Base-by-base conservation (phyloP, 1,284 basidiomycete species). In the Ceratobasidium sp. region DNA sequence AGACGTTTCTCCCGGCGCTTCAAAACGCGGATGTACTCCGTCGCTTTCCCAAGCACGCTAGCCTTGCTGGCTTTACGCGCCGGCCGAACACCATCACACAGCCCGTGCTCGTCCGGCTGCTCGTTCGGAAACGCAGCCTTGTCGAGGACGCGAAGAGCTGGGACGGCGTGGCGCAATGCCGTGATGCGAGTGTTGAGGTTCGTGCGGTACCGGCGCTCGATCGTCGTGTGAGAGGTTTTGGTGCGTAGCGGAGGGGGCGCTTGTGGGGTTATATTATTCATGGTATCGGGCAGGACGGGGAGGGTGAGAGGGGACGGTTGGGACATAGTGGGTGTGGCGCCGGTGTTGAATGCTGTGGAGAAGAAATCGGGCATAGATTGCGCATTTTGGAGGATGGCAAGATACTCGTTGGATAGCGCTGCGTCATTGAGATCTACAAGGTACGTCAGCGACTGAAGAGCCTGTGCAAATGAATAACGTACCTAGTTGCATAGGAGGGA, bases 221-320 rank as follows among this genome's bases (percentile, higher is more conserved):
- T 96, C 28, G 93, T 95, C 11, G 95, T 96, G 80, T 96, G 94
- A 73, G 92, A 93, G 0, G 92, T 93, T 81, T 93, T 93, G n/a
- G 91, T 71, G 13, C 67, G 67, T 21, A 70, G 54, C 11, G 55
- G 67, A 38, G 67, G 67, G 1, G 67, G 28, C 2, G 57, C 26
- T 23, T 54, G 41, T 32, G 30, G 28, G 11, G 47, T 32, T 14
- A 35, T 30, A 32, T 62, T 62, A 5, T 32, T 16, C 21, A 30
- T 23, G 4, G 63, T 54, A 21, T 70, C 41, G 7, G 67, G 55
- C 1, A 61, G 55, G 26, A 44, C 59, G 26, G 67, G 67, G 18
- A 61, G 67, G 5, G 43, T 52, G 11, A 41, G 58, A 30, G 55
- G 55, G 13, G 44, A 44, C 16, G 46, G 47, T n/a, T 57, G 55